Base-by-base conservation (phyloP, 768 basidiomycete genomes). In the Mycena vitilis region DNA sequence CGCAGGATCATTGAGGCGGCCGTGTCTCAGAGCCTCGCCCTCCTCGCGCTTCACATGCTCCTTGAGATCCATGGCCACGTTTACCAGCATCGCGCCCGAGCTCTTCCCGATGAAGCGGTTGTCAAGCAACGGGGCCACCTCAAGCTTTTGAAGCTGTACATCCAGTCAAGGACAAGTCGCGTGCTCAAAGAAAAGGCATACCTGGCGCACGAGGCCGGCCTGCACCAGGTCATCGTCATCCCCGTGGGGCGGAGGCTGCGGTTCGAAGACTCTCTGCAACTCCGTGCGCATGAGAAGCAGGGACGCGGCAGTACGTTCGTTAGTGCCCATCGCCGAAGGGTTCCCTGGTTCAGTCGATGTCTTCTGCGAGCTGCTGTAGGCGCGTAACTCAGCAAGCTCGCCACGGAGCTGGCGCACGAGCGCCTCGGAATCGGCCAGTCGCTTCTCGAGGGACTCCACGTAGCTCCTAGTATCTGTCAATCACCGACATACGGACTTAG, bases 51-150 rank as follows among this genome's bases (percentile, higher is more conserved):
- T 55, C 11, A 57, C 66, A 18, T 67, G 30, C 25, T 34, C 66
- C 45, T 44, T 56, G 30, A 62, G 48, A 42, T 62, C 60, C 30
- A 67, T 62, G 2, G 66, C 66, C 20, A 37, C 54, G 9, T 57
- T 62, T 18, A 67, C 40, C 13, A 67, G 53, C 45, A 30, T 15
- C 1, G 44, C 45, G 18, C 37, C 47, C 11, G 53, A 57, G 47
- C 66, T 62, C 55, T 62, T 60, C 18, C 66, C 66, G 25, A 62
- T 38, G 25, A 67, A 67, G 54, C 34, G 58, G 16, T 48, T 45
- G 9, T 67, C n/a, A 2, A 20, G 37, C 18, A 1, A 38, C 25
- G 16, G 13, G 42, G n/a, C 49, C 20, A 65, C 38, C 4, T 22
- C 16, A 34, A 68, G 66, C 23, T 40, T 34, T 7, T 63, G 55